phyloP scores from a whole-genome alignment of 2,329 filamentous ascomycete genomes.

The Pleomassaria siparia region DNA sequence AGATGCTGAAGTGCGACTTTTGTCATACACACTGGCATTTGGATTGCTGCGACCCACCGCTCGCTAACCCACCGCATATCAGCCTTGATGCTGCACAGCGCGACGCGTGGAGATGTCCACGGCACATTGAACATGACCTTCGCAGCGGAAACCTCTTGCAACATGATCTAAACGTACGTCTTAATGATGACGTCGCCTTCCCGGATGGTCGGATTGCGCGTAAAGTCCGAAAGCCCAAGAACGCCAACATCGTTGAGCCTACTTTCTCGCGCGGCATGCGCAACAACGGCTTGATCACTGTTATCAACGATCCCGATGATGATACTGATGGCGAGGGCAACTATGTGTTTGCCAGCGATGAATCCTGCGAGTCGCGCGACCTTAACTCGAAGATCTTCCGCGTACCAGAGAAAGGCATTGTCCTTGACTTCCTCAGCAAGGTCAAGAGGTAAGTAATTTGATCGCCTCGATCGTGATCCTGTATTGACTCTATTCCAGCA shows the following conservation, averaged over 20 bases:
- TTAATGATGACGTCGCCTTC: constrained; percentile 30
- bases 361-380: constrained; percentile 44
- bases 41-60: constrained; percentile 84
- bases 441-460: constrained; percentile 48
- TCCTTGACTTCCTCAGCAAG: constrained; percentile 63
- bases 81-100: constrained; percentile 56
- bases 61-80: constrained; percentile 72
- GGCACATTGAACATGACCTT: constrained; percentile 79
- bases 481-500: constrained; percentile 22
- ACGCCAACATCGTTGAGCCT: constrained; percentile 51
- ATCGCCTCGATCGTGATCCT: not conserved
- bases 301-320: constrained; percentile 47
- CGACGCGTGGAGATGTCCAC: constrained; percentile 82
- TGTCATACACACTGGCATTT: constrained; percentile 87
- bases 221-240: constrained; percentile 53
- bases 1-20: constrained; percentile 83
- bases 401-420: constrained; percentile 49
- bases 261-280: constrained; percentile 61
- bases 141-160: constrained; percentile 35
- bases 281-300: constrained; percentile 52
- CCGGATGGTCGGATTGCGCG: constrained; percentile 37
- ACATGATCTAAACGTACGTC: constrained; percentile 30
- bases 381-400: constrained; percentile 45
- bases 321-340: constrained; percentile 46
- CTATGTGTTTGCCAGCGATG: constrained; percentile 45